These are phyloP conservation scores for Curvularia lunata DNA, from an alignment of 2,329 filamentous ascomycete species.

Conservation along the genomic window DNA sequence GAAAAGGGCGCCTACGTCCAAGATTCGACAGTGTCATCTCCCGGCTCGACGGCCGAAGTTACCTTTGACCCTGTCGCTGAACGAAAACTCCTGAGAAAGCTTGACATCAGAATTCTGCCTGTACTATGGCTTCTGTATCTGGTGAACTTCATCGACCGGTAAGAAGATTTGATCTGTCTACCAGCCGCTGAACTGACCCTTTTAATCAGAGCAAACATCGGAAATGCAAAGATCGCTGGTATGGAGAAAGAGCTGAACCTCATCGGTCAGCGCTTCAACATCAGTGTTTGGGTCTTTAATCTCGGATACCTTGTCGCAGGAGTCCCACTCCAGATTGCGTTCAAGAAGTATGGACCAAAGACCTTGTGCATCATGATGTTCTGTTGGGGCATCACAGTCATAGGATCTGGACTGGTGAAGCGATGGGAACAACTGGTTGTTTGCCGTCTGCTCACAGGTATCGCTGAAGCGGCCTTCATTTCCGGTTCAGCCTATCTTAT, in stretches of 20 bases:
- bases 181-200: neutral
- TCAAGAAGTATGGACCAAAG: constrained; percentile 45
- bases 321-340: constrained; percentile 42
- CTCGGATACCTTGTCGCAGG: constrained; percentile 47
- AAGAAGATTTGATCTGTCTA: neutral
- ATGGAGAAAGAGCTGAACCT: constrained; percentile 47
- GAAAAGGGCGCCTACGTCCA: constrained; percentile 22
- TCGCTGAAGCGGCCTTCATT: constrained; percentile 41
- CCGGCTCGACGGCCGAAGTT: constrained; percentile 12
- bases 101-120: constrained; percentile 40
- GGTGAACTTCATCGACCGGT: constrained; percentile 44
- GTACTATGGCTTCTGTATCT: constrained; percentile 45
- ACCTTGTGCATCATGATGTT: constrained; percentile 46
- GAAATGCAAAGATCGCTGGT: constrained; percentile 47
- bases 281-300: constrained; percentile 49
- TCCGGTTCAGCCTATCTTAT: constrained; percentile 41
- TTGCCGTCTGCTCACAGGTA: constrained; percentile 40
- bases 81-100: constrained; percentile 35
- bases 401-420: constrained; percentile 41
- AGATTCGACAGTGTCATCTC: constrained; percentile 13
- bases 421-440: constrained; percentile 37
- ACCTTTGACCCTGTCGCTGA: constrained; percentile 36
- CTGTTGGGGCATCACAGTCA: constrained; percentile 42
- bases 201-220: constrained; percentile 32
- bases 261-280: constrained; percentile 47